phyloP scores from a whole-genome alignment of 371 early-diverging fungal genomes.

The Mucor sp. region DNA sequence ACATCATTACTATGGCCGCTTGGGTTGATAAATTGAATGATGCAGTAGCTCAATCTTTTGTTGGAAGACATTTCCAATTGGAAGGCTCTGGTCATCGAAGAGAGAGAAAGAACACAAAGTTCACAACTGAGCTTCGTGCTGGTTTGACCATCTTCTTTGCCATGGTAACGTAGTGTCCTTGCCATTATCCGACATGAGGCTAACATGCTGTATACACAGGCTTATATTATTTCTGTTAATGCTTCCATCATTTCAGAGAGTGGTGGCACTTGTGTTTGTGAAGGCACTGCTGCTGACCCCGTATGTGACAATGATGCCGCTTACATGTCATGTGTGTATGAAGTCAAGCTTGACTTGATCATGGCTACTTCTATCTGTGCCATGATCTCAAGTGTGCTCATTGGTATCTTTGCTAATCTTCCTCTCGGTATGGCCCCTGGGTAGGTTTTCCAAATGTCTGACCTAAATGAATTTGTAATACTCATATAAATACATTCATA shows the following conservation, averaged over 20 bases:
- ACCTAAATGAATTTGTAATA: not conserved
- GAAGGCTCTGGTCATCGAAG: slow-evolving; percentile 60
- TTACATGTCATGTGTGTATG: slow-evolving; percentile 64
- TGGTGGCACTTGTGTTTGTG: slow-evolving; percentile 77
- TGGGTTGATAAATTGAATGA: slow-evolving; percentile 50
- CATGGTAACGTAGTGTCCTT: slow-evolving; percentile 25
- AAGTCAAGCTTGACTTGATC: slow-evolving; percentile 68
- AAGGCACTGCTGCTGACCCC: slow-evolving; percentile 43
- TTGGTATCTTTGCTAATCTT: slow-evolving; percentile 75
- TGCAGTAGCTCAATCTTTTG: slow-evolving; percentile 52
- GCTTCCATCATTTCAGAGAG: slow-evolving; percentile 74
- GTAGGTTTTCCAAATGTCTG: slow-evolving; percentile 7
- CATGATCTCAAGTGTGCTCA: slow-evolving; percentile 63
- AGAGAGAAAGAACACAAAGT: slow-evolving; percentile 58
- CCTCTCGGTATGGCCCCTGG: slow-evolving; percentile 81
- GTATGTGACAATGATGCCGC: slow-evolving; percentile 48
- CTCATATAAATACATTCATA: not conserved
- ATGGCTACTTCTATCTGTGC: slow-evolving; percentile 72
- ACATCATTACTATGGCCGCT: not conserved
- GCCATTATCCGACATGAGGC: no score
- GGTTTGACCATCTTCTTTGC: slow-evolving; percentile 56
- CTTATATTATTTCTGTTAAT: slow-evolving; percentile 60
- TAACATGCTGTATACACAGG: slow-evolving; percentile 9
- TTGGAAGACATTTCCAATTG: slow-evolving; percentile 68
- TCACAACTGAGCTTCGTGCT: slow-evolving; percentile 71